Percentiles rank a stretch among this genome's conserved stretches.
phyloP scores from a whole-genome alignment of 306 rosid genomes.

The Alnus glutinosa region DNA sequence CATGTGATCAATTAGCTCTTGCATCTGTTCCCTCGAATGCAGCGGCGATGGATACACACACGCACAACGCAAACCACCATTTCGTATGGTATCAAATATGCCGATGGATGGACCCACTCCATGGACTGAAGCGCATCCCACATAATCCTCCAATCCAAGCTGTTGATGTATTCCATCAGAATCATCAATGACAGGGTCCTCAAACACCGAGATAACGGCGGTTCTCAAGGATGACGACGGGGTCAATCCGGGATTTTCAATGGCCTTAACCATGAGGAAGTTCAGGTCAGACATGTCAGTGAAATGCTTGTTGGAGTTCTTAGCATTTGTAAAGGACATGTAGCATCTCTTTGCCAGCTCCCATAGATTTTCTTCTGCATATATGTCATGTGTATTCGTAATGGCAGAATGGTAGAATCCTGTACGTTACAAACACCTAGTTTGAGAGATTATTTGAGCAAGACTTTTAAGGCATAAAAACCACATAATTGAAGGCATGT shows the following conservation, averaged over 20 bases:
- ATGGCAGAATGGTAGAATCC: conserved; percentile 96
- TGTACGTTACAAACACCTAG: conserved; percentile 19
- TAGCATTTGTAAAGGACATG: conserved; percentile 52
- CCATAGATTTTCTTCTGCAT: conserved; percentile 63
- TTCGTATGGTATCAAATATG: conserved; percentile 63
- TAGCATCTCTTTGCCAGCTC: conserved; percentile 73
- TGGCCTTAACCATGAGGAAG: conserved; percentile 89
- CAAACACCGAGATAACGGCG: conserved; percentile 76
- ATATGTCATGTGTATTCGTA: conserved; percentile 72
- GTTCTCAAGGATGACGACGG: conserved; percentile 76
- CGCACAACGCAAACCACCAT: conserved; percentile 66
- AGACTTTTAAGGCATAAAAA: not conserved
- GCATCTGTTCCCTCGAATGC: conserved; percentile 83
- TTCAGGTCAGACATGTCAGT: conserved; percentile 91
- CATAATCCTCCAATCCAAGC: conserved; percentile 72
- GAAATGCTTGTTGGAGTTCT: conserved; percentile 80
- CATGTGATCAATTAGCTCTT: conserved; percentile 59
- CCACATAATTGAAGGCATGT: not conserved
- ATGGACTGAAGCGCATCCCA: conserved; percentile 76
- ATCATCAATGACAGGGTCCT: conserved; percentile 58
- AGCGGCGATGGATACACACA: conserved; percentile 78
- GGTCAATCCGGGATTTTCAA: conserved; percentile 82
- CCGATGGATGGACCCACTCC: conserved; percentile 93
- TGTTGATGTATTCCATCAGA: conserved; percentile 33
- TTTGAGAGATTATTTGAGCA: not conserved